phyloP scores from a whole-genome alignment of 257 asterid species.

The Solanum ossicruentum region DNA sequence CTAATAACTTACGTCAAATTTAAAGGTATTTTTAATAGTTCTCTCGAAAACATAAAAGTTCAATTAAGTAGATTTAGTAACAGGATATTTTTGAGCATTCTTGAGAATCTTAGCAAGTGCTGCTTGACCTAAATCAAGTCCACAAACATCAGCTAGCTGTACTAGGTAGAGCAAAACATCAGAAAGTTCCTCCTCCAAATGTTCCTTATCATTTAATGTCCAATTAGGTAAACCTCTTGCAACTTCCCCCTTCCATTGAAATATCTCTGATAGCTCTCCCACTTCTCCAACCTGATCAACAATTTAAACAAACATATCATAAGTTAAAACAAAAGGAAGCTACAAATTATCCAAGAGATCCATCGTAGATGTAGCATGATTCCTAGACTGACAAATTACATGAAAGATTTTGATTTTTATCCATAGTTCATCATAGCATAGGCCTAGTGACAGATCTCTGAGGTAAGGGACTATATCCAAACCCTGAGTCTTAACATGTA shows the following conservation, averaged over 20 bases:
- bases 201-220: constrained; percentile 38
- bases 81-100: constrained; percentile 49
- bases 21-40: too few relatives aligned
- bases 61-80: neutral
- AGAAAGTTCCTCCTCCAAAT: constrained; percentile 45
- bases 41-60: too few relatives aligned
- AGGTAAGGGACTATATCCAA: too few relatives aligned
- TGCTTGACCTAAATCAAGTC: constrained; percentile 56
- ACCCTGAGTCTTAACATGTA: too few relatives aligned
- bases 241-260: constrained; percentile 70
- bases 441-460: too few relatives aligned
- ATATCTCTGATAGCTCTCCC: constrained; percentile 56
- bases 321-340: too few relatives aligned
- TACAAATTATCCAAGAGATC: too few relatives aligned
- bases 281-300: constrained; percentile 52
- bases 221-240: constrained; percentile 51
- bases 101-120: constrained; percentile 41
- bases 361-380: too few relatives aligned
- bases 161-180: constrained; percentile 50
- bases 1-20: too few relatives aligned
- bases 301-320: neutral
- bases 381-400: too few relatives aligned
- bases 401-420: too few relatives aligned
- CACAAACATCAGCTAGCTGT: constrained; percentile 52
- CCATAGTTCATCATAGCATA: too few relatives aligned